phyloP scores from a whole-genome alignment of 768 basidiomycete species.

The Russula sp. region DNA sequence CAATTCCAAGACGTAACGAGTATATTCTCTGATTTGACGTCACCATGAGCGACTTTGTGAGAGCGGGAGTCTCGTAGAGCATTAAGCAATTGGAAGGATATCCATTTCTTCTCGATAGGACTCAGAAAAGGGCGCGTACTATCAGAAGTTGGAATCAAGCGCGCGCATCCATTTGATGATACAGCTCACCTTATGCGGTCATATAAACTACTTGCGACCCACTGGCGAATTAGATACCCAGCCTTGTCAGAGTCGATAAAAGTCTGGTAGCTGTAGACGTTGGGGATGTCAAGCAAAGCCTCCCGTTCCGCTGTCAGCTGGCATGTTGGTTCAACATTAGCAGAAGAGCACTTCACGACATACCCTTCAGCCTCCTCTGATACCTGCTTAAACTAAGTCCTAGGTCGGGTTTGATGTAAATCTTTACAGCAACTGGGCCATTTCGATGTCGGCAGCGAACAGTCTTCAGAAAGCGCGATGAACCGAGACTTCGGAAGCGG shows the following conservation, averaged over 20 bases:
- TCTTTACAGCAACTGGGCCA: constrained; percentile 85
- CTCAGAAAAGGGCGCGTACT: constrained; percentile 96
- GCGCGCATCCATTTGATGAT: not conserved
- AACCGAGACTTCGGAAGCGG: constrained; percentile 52
- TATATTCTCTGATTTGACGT: constrained; percentile 97
- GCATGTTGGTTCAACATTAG: constrained; percentile 1
- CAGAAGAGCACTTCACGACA: constrained; percentile 26
- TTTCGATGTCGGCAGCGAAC: constrained; percentile 84
- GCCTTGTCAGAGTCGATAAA: constrained; percentile 96
- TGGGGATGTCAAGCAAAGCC: constrained; percentile 75
- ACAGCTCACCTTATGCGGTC: constrained; percentile 87
- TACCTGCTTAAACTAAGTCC: constrained; percentile 72
- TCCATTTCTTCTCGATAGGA: constrained; percentile 95
- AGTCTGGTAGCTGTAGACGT: constrained; percentile 84
- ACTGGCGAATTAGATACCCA: constrained; percentile 92
- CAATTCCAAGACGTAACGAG: constrained; percentile 96
- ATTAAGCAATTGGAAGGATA: constrained; percentile 87
- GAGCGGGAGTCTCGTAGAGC: constrained; percentile 80
- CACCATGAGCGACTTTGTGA: constrained; percentile 91
- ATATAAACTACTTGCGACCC: constrained; percentile 91
- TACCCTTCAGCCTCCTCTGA: constrained; percentile 75
- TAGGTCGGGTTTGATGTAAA: constrained; percentile 94
- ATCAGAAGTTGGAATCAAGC: not conserved
- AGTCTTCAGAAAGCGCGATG: constrained; percentile 71
- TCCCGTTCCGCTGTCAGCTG: constrained; percentile 72